Base-by-base conservation (phyloP, 2,329 filamentous ascomycete genomes). In the Lachnellula occidentalis region DNA sequence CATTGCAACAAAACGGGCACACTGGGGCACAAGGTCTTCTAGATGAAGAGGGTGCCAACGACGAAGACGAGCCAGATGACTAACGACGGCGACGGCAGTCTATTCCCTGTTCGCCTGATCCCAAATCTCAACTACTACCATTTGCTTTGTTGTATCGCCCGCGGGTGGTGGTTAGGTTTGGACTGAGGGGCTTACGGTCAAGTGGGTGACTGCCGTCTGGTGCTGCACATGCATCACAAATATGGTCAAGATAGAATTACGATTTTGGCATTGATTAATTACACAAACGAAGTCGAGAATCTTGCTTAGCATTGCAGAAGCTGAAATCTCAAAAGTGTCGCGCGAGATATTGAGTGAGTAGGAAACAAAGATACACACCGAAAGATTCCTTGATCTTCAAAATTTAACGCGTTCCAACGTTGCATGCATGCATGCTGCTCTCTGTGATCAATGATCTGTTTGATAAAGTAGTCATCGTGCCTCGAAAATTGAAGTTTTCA, bases 11-110 rank as follows among this genome's bases (percentile, higher is more conserved):
- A 50, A 50, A 54, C 51, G 59, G 56, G 58, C 59, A 67, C 64
- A 58, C 27, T 61, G 67, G 68, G 62, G 67, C 67, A 50, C 49
- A 58, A 49, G 64, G 62, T 17, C 66, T 70, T 64, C 69, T 73
- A 61, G 67, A 74, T 57, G 78, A 78, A 58, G 79, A 82, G 65
- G 79, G 80, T 71, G 73, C 73, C 67, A 84, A 88, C 67, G 85
- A 86, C 57, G 77, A 80, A 68, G 82, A 85, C 54, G 80, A 81
- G 61, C 82, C 87, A 64, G 84, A 87, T 64, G 82, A 82, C 67
- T 80, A 76, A 75, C 75, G 66, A 65, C 61, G 73, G 76, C 69
- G 76, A 78, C 79, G 79, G 77, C 78, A 78, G 79, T 79, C 78
- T 80, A 81, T 79, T 80, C 82, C 81, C 83, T 85, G 79, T 58